Conservation (phyloP, 805 yeast species). For the Saccharomycodes ludwigii region DNA sequence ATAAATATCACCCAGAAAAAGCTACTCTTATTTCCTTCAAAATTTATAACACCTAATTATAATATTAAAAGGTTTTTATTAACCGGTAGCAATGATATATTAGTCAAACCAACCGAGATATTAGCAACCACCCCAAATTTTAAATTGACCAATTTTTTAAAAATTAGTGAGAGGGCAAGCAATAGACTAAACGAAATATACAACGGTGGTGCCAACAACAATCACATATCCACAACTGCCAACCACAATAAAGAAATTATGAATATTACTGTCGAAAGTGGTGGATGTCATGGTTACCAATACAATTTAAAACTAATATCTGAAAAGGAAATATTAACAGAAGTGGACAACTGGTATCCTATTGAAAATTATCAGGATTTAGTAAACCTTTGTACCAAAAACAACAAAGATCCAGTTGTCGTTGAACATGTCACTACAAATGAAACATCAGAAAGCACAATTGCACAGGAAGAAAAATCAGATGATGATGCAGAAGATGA, state of each 20-base stretch:
- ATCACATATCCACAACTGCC: no score
- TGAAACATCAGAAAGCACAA: constrained; percentile 4
- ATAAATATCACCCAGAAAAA: no score
- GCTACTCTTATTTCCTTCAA: no score
- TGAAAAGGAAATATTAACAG: constrained; percentile 11
- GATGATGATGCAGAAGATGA: constrained; percentile 22
- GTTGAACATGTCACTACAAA: no score
- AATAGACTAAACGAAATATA: constrained; percentile 16
- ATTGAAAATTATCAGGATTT: no score
- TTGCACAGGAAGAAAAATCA: constrained; percentile 9
- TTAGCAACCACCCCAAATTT: constrained; percentile 9
- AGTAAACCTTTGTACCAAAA: no score
- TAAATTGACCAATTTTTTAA: constrained; percentile 6
- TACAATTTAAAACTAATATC: constrained; percentile 59
- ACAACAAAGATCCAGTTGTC: no score
- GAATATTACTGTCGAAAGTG: constrained; percentile 74
- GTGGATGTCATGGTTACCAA: constrained; percentile 98
- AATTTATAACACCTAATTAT: no score
- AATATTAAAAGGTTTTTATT: no score
- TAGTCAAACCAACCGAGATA: constrained; percentile 13
- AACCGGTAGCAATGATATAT: not conserved
- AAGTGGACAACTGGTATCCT: no score
- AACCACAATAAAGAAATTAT: no score
- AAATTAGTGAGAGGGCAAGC: constrained; percentile 19
- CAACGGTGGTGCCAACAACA: no score